Percentiles rank a stretch among this genome's conserved stretches.
Conservation (phyloP, 345 rosid species). For the Firmiana major region DNA sequence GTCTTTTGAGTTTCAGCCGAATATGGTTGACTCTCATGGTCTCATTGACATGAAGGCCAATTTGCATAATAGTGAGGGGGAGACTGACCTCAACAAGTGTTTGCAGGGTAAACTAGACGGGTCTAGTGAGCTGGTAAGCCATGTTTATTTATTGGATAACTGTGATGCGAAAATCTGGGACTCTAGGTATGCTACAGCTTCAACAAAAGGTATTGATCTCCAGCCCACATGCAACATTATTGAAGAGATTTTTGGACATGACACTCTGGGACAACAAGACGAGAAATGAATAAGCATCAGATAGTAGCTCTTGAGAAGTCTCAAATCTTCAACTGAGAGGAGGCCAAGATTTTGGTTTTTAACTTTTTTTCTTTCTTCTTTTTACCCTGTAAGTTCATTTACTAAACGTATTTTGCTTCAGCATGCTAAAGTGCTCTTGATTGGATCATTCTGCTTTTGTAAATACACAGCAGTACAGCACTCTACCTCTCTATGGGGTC, state of each 20-base stretch:
- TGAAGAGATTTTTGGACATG: constrained; percentile 59
- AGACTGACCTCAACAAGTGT: neutral
- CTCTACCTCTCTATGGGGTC: neutral
- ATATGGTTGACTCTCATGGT: constrained; percentile 14
- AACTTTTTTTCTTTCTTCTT: too few relatives aligned
- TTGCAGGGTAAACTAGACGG: constrained; percentile 24
- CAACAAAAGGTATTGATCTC: constrained; percentile 40
- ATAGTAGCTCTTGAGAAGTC: neutral
- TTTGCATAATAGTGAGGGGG: neutral
- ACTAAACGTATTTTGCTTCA: neutral
- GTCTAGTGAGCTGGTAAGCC: constrained; percentile 31
- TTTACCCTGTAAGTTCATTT: neutral
- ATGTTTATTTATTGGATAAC: constrained; percentile 36
- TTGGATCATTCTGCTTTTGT: neutral
- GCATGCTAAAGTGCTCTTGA: neutral
- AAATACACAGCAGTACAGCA: neutral
- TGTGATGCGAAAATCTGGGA: constrained; percentile 44
- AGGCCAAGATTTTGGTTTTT: constrained; percentile 2
- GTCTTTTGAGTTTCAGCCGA: constrained; percentile 29
- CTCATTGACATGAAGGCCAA: constrained; percentile 8
- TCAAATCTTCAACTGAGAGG: neutral
- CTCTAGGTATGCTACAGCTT: constrained; percentile 26
- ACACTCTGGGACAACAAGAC: constrained; percentile 34
- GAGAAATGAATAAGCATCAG: constrained; percentile 20
- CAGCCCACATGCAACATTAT: constrained; percentile 53